Evolutionary conservation across 495 filamentous ascomycete species (phyloP).

Genomic region (Penicillium samsonianum): DNA sequence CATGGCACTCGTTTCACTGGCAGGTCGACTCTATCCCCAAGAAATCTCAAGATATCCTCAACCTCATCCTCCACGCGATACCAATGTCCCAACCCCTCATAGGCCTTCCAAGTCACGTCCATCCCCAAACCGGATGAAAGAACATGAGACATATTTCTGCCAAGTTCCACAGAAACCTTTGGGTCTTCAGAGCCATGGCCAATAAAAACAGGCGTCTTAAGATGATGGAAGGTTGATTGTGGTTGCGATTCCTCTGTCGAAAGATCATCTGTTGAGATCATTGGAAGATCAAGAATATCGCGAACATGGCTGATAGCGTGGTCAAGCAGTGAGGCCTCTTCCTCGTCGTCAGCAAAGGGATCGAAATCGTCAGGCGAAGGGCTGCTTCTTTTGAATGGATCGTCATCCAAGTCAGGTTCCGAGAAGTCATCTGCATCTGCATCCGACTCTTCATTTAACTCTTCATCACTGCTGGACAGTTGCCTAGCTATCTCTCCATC

Average conservation of each 20-base stretch:
- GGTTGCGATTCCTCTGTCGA: neutral
- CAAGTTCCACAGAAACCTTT: slow-evolving; percentile 48
- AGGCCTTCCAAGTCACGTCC: slow-evolving; percentile 52
- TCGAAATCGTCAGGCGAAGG: slow-evolving; percentile 8
- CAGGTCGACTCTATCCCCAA: slow-evolving; percentile 21
- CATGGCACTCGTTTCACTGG: neutral
- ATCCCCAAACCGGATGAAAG: slow-evolving; percentile 42
- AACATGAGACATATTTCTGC: slow-evolving; percentile 40
- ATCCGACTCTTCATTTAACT: slow-evolving; percentile 1
- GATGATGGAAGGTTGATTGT: slow-evolving; percentile 5
- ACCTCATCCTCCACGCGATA: slow-evolving; percentile 51
- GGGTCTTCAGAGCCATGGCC: slow-evolving; percentile 55
- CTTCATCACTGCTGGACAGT: neutral
- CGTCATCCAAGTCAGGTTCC: slow-evolving; percentile 6
- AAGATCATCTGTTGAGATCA: slow-evolving; percentile 1
- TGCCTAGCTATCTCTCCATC: neutral
- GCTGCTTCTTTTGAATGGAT: slow-evolving; percentile 13
- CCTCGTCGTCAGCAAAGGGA: slow-evolving; percentile 21
- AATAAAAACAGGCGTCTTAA: slow-evolving; percentile 49
- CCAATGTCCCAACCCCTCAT: slow-evolving; percentile 58
- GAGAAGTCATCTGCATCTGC: slow-evolving; percentile 8
- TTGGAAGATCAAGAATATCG: slow-evolving; percentile 21
- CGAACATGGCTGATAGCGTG: slow-evolving; percentile 22
- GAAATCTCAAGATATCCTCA: slow-evolving; percentile 52
- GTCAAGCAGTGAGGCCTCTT: slow-evolving; percentile 6